Conservation (phyloP, 306 rosid species). For the Pueraria montana region DNA sequence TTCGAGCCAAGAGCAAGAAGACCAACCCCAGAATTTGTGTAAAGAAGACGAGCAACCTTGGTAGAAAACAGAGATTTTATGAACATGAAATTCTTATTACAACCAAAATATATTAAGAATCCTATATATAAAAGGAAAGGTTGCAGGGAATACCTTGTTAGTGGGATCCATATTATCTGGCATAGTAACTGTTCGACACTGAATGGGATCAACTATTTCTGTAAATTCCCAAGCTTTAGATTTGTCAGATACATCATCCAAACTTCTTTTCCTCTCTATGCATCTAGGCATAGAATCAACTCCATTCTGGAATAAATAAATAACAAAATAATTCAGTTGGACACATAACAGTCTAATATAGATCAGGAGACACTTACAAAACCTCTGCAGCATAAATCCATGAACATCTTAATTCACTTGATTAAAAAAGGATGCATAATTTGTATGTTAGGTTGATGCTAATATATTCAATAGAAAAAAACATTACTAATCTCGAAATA, state of each 20-base stretch:
- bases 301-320: constrained; percentile 56
- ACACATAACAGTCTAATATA: constrained; percentile 25
- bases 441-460: background rate
- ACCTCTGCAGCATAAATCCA: constrained; percentile 5
- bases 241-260: constrained; percentile 68
- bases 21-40: constrained; percentile 67
- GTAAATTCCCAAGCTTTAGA: constrained; percentile 65
- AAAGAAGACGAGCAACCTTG: constrained; percentile 75
- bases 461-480: background rate
- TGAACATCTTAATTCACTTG: constrained; percentile 6
- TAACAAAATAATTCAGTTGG: constrained; percentile 5
- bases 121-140: constrained; percentile 8
- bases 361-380: background rate
- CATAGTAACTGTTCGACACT: constrained; percentile 60
- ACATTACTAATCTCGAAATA: constrained; percentile 1
- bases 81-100: constrained; percentile 26
- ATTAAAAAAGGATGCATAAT: constrained; percentile 9
- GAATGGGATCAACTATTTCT: constrained; percentile 66
- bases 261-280: constrained; percentile 64
- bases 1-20: constrained; percentile 78
- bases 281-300: constrained; percentile 55
- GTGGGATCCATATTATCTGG: constrained; percentile 61
- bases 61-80: background rate
- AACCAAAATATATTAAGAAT: constrained; percentile 10
- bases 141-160: constrained; percentile 60